Conservation (phyloP, 441 rosid genomes). For the Macaranga tanarius region DNA sequence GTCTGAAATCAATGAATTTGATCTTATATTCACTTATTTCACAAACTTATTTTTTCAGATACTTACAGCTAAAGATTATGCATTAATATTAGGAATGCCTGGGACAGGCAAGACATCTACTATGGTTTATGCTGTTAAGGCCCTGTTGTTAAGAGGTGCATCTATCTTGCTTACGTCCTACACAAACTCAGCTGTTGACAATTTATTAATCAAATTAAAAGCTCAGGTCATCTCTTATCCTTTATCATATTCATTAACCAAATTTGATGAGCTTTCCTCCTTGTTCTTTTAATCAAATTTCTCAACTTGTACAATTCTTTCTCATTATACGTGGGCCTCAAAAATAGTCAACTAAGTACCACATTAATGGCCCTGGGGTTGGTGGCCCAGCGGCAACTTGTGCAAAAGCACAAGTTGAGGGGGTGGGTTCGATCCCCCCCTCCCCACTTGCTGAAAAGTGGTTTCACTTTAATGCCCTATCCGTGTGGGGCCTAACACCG, state of each 20-base stretch:
- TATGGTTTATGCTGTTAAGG: slow-evolving; percentile 94
- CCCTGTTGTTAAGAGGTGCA: slow-evolving; percentile 91
- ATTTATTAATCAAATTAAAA: slow-evolving; percentile 91
- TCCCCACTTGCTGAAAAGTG: too few relatives aligned
- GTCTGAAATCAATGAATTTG: slow-evolving; percentile 1
- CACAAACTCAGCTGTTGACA: slow-evolving; percentile 99
- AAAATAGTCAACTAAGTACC: neutral
- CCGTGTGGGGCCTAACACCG: too few relatives aligned
- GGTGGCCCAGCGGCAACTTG: too few relatives aligned
- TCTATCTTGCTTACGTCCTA: slow-evolving; percentile 93
- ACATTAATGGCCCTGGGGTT: too few relatives aligned
- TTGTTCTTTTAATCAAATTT: neutral
- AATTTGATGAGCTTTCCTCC: neutral
- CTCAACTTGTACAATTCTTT: neutral
- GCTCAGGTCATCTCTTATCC: slow-evolving; percentile 67
- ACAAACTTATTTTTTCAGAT: slow-evolving; percentile 55
- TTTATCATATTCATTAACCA: slow-evolving; percentile 8
- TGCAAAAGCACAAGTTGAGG: too few relatives aligned
- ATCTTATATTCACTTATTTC: slow-evolving; percentile 19
- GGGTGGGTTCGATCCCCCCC: too few relatives aligned
- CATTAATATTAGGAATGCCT: slow-evolving; percentile 97
- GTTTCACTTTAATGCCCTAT: too few relatives aligned
- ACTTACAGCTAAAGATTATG: slow-evolving; percentile 91
- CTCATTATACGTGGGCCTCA: neutral
- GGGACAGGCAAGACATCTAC: slow-evolving; percentile 99